Evolutionary conservation across 345 rosid species (phyloP), one percentile per base, ranked within the genome.

Genomic region (Noccaea caerulescens): DNA sequence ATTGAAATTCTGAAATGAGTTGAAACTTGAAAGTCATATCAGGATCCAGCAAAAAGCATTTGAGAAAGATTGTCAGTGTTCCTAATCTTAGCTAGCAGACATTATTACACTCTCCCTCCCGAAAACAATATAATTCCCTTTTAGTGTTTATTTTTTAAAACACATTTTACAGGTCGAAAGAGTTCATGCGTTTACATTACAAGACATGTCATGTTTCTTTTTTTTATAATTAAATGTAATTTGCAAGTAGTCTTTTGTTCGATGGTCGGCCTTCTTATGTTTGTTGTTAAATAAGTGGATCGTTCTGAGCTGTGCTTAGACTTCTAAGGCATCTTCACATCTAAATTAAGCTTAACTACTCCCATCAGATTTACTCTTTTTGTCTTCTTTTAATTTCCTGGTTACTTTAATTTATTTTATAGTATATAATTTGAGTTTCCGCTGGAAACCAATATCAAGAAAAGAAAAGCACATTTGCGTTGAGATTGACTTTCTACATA

Each of bases 111-210:
- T 54, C 41, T 54, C 47, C 47, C 20, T 36, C 39, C 8, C 33
- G 6, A 71, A 33, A 33, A 61, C 42, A 51, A 16, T 41, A 18
- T 41, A 63, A 18, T 62, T 14, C 32, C 34, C 20, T 18, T 45
- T 10, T 13, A 32, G 10, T 36, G 23, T 51, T 34, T 41, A 27
- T 41, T 27, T 27, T 27, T 27, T 2, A 2, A n/a, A 68, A 45
- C 34, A 33, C 27, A 75, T 14, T 68, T 75, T 58, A 75, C 79
- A 75, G 74, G 69, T 75, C 59, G 46, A 75, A 75, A 75, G 78
- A 67, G 51, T 52, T 34, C 49, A 57, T 60, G 78, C 52, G 50
- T 67, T 67, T 67, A 42, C 71, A 73, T 39, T 33, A 66, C 34
- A 47, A 49, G 61, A 66, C 73, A 66, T 74, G 73, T 67, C 63